A percentile compares a stretch with the other conserved stretches of the same genome.
These are phyloP conservation scores for Schrenkiella parvula DNA, from an alignment of 345 rosid species.

Conservation along the genomic window DNA sequence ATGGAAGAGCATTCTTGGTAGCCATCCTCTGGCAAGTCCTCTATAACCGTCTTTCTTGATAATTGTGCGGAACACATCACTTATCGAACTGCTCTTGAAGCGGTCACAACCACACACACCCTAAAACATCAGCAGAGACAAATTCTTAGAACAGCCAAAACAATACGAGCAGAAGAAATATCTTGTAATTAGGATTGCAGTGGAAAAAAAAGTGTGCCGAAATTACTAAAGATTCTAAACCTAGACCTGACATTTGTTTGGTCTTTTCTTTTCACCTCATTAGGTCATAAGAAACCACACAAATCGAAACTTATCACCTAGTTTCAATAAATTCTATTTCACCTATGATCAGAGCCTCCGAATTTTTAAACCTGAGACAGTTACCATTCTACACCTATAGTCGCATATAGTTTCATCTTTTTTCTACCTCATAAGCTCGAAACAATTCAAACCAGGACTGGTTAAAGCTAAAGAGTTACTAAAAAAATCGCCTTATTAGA, in stretches of 20 bases:
- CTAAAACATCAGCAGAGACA: constrained; percentile 37
- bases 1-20: constrained; percentile 96
- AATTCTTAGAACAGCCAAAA: not conserved
- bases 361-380: not conserved
- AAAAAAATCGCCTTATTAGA: not conserved
- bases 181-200: not conserved
- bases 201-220: not conserved
- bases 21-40: constrained; percentile 93
- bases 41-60: constrained; percentile 77
- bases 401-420: not conserved
- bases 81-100: constrained; percentile 61
- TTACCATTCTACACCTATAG: not conserved
- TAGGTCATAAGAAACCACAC: not conserved
- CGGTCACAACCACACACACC: constrained; percentile 98
- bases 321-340: not conserved
- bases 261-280: not conserved
- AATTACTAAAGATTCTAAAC: not conserved
- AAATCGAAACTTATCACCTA: not conserved
- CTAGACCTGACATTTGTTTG: not conserved
- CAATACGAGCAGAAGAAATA: not conserved
- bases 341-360: not conserved
- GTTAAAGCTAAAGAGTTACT: not conserved
- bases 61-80: constrained; percentile 63
- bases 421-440: not conserved
- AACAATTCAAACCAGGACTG: not conserved